These are phyloP conservation scores for Camellia japonica DNA, from an alignment of 148 eudicot genomes.

Conservation along the genomic window DNA sequence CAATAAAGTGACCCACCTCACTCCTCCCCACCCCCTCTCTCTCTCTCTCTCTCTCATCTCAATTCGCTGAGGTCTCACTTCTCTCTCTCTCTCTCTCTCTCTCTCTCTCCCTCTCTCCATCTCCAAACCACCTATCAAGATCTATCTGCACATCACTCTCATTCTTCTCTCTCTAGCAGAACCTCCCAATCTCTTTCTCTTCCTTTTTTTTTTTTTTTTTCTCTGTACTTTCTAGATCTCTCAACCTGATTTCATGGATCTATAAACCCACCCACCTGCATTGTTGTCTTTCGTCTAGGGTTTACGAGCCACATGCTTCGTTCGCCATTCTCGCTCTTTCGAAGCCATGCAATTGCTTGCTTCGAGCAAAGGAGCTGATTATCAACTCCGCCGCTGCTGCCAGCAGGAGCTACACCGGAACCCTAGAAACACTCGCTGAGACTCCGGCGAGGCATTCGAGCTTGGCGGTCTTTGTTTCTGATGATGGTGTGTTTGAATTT, in stretches of 20 bases:
- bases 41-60: constrained; percentile 4
- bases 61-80: not conserved
- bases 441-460: constrained; percentile 5
- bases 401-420: constrained; percentile 6
- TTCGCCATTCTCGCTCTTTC: not conserved
- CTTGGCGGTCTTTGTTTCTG: constrained; percentile 13
- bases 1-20: constrained; percentile 2
- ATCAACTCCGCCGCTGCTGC: not conserved
- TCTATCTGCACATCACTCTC: not conserved
- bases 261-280: constrained; percentile 11
- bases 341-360: constrained; percentile 8
- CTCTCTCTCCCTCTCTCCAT: too few relatives aligned
- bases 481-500: constrained; percentile 32
- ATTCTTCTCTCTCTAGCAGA: too few relatives aligned
- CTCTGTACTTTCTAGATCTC: not conserved
- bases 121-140: not conserved
- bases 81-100: too few relatives aligned
- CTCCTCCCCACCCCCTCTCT: not conserved
- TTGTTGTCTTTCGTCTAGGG: constrained; percentile 9
- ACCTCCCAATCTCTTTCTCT: not conserved
- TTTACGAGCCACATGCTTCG: constrained; percentile 6
- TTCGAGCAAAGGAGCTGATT: not conserved
- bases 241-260: constrained; percentile 10
- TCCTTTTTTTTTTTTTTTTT: not conserved
- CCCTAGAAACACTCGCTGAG: constrained; percentile 10